A percentile compares a stretch with the other conserved stretches of the same genome.
phyloP scores from a whole-genome alignment of 2,329 filamentous ascomycete species.

The Talaromyces sp. region DNA sequence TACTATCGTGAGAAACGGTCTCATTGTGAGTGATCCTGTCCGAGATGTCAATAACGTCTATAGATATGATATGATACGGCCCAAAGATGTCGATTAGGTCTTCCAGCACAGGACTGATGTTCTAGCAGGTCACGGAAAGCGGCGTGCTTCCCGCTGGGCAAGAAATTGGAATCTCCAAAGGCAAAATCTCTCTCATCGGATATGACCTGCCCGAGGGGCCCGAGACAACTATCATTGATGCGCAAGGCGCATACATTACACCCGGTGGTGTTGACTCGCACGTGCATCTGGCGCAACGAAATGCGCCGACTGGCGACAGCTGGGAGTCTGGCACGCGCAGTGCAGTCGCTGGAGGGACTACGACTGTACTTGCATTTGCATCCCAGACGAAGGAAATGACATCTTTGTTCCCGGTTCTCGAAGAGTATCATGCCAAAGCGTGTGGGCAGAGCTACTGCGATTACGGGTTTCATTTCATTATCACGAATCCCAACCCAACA shows the following conservation, averaged over 20 bases:
- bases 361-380: conserved; percentile 56
- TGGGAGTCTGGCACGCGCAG: conserved; percentile 49
- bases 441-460: conserved; percentile 48
- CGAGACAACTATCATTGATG: conserved; percentile 24
- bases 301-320: conserved; percentile 39
- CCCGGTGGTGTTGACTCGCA: conserved; percentile 44
- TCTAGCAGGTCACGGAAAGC: conserved; percentile 8
- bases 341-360: conserved; percentile 56
- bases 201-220: conserved; percentile 3
- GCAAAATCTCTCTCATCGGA: conserved; percentile 10
- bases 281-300: conserved; percentile 37
- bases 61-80: not conserved
- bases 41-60: not conserved
- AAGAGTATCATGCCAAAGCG: conserved; percentile 45
- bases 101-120: conserved; percentile 1
- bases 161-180: conserved; percentile 11
- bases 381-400: conserved; percentile 45
- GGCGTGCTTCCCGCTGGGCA: conserved; percentile 9
- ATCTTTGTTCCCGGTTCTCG: conserved; percentile 43
- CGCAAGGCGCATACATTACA: conserved; percentile 43
- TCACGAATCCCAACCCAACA: conserved; percentile 24
- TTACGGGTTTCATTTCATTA: conserved; percentile 49
- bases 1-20: conserved; percentile 8
- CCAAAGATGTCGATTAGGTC: not conserved
- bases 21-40: conserved; percentile 7